A percentile compares a stretch with the other conserved stretches of the same genome.
Conservation (phyloP, 2,329 filamentous ascomycete genomes). For the Metarhizium rileyi region DNA sequence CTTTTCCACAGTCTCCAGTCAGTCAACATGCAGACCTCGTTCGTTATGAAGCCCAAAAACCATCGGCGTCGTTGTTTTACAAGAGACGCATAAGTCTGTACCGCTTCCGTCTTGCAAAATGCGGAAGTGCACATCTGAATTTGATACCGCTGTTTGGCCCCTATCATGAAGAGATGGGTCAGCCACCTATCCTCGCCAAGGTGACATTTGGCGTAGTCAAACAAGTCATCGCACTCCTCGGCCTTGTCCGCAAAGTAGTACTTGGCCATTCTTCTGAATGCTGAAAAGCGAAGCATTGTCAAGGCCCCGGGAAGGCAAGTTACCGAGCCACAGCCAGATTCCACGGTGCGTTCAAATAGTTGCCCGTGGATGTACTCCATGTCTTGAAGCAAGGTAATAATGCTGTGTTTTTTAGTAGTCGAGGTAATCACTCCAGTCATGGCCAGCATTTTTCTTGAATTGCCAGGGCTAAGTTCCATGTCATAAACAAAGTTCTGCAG, state of each 20-base stretch:
- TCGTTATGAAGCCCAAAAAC: slow-evolving; percentile 96
- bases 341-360: slow-evolving; percentile 88
- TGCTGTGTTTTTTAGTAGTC: slow-evolving; percentile 75
- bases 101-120: slow-evolving; percentile 97
- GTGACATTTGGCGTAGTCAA: slow-evolving; percentile 94
- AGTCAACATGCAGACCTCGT: slow-evolving; percentile 96
- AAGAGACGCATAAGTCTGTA: slow-evolving; percentile 75
- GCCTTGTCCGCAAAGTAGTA: slow-evolving; percentile 98
- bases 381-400: slow-evolving; percentile 89
- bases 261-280: slow-evolving; percentile 92
- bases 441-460: slow-evolving; percentile 84
- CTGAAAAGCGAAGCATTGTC: slow-evolving; percentile 91
- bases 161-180: slow-evolving; percentile 98
- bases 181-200: slow-evolving; percentile 94
- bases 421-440: slow-evolving; percentile 98
- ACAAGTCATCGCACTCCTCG: slow-evolving; percentile 89
- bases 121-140: slow-evolving; percentile 97
- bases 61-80: slow-evolving; percentile 91
- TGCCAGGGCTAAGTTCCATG: slow-evolving; percentile 94
- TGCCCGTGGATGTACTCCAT: slow-evolving; percentile 99
- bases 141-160: slow-evolving; percentile 83
- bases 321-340: slow-evolving; percentile 87
- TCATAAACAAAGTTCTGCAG: slow-evolving; percentile 98
- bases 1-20: slow-evolving; percentile 85
- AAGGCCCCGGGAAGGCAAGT: slow-evolving; percentile 93